phyloP scores from a whole-genome alignment of 495 filamentous ascomycete genomes.

The Cercophora scortea region DNA sequence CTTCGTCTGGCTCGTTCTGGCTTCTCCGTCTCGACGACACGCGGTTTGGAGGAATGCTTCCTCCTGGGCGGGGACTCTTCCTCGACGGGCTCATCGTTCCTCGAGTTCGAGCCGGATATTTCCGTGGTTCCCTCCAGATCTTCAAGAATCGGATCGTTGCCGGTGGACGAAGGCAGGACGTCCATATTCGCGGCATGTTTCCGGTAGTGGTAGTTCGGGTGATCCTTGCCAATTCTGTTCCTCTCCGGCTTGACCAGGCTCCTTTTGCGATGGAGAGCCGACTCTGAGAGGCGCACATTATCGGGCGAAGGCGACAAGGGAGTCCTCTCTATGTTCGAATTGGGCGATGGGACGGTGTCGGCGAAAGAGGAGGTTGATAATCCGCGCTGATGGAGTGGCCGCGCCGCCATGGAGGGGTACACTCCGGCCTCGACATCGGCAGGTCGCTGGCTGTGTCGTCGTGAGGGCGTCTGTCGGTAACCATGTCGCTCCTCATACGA shows the following conservation, averaged over 20 bases:
- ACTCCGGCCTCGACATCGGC: conserved; percentile 58
- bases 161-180: conserved; percentile 80
- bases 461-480: conserved; percentile 62
- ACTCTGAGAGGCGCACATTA: conserved; percentile 13
- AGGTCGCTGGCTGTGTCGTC: conserved; percentile 43
- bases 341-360: conserved; percentile 41
- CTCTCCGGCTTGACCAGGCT: conserved; percentile 86
- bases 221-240: conserved; percentile 66
- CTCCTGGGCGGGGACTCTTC: conserved; percentile 30
- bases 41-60: conserved; percentile 11
- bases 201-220: conserved; percentile 91
- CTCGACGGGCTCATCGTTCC: conserved; percentile 30
- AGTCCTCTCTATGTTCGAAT: conserved; percentile 36
- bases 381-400: conserved; percentile 39
- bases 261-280: conserved; percentile 57
- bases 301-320: conserved; percentile 32
- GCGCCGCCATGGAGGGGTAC: conserved; percentile 32
- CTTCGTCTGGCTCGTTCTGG: conserved; percentile 18
- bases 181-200: conserved; percentile 87
- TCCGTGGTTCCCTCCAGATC: conserved; percentile 46
- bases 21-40: conserved; percentile 30
- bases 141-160: conserved; percentile 80
- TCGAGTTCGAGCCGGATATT: conserved; percentile 28
- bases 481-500: conserved; percentile 49
- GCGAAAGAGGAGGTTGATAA: conserved; percentile 41